Evolutionary conservation across 805 yeast genomes (phyloP), one percentile per base, ranked within the genome.

Genomic region (Debaryomyces hansenii): DNA sequence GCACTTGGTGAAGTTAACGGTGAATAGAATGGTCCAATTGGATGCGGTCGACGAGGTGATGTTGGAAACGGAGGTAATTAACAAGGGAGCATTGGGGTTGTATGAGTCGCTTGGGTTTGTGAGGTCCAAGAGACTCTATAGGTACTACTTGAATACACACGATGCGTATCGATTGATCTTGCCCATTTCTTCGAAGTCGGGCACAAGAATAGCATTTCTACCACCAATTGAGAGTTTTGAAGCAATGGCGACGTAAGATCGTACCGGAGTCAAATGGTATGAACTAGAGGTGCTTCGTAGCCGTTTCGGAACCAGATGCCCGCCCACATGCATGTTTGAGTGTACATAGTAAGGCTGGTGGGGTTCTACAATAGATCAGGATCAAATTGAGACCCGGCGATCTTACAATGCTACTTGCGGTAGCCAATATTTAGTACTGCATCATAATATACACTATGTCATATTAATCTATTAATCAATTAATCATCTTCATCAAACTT

Each of bases 401-500:
- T 9, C 27, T 24, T 24, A 21, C 27, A 7, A 4, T 24, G 27
- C 7, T 24, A 9, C 27, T 24, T 24, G 10, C 10, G 10, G 27
- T 9, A 24, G 27, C 27, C 10, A 7, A 24, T 7, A 24, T 24
- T 24, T 24, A 24, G 27, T 24, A 8, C 16, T 12, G 34, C 34
- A 31, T 31, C 38, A 18, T 35, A 35, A 35, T 35, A 20, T 35
- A 35, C 38, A 35, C 16, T 20, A 35, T 16, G 16, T 20, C 32
- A 38, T 20, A 36, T 36, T 36, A 38, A 38, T 38, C 29, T 38
- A 27, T 62, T 72, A 82, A 38, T 38, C 29, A 14, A 27, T 62
- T 72, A 82, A 54, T 87, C 94, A 53, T 88, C 96, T 53, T 91
- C 98, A 55, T 87, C 96, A 66, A 94, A 90, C 79, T 94, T 92